A percentile compares a stretch with the other conserved stretches of the same genome.
phyloP scores from a whole-genome alignment of 2,329 filamentous ascomycete species.

The Gyromitra esculenta region DNA sequence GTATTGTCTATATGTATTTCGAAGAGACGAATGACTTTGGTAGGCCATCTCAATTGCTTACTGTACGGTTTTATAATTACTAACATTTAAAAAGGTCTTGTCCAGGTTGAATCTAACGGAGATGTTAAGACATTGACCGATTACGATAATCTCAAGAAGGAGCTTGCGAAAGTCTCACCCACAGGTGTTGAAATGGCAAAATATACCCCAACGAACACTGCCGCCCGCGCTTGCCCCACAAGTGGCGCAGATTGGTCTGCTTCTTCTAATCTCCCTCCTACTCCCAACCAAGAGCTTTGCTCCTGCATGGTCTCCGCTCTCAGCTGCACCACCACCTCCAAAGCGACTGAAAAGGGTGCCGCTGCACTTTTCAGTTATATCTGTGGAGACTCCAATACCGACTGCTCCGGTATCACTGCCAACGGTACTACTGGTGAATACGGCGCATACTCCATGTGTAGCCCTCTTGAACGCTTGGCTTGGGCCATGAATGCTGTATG shows the following conservation, averaged over 20 bases:
- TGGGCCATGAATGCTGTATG: constrained; percentile 70
- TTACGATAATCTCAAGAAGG: constrained; percentile 76
- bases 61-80: constrained; percentile 48
- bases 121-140: constrained; percentile 75
- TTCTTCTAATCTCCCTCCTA: constrained; percentile 77
- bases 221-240: constrained; percentile 75
- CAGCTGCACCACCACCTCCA: constrained; percentile 72
- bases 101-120: constrained; percentile 68
- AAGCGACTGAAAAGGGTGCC: constrained; percentile 69
- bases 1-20: constrained; percentile 99
- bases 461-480: constrained; percentile 73
- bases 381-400: constrained; percentile 67
- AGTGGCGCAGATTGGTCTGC: constrained; percentile 74
- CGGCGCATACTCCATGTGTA: constrained; percentile 82
- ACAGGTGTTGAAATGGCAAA: constrained; percentile 71
- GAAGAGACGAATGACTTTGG: constrained; percentile 90
- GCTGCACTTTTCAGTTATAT: constrained; percentile 77
- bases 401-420: constrained; percentile 74
- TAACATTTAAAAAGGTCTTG: constrained; percentile 68
- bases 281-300: constrained; percentile 81
- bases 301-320: constrained; percentile 82
- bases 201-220: constrained; percentile 79
- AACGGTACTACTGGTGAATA: constrained; percentile 75
- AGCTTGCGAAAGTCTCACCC: constrained; percentile 75
- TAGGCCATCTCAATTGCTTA: constrained; percentile 59